phyloP scores from a whole-genome alignment of 768 basidiomycete species.

The Agrocybe pediades region DNA sequence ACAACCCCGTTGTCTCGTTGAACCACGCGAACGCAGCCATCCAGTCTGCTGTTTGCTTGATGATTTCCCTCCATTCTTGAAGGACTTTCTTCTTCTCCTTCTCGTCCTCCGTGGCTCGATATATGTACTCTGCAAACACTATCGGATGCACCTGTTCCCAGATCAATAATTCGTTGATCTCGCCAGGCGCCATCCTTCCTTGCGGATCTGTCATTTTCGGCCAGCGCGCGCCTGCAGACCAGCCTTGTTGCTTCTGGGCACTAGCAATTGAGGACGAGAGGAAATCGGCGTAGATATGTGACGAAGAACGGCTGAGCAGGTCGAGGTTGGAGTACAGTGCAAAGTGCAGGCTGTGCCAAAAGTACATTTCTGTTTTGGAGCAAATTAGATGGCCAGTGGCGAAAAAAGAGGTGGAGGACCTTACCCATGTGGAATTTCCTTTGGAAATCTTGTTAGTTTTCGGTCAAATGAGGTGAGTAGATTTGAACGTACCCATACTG shows the following conservation, averaged over 20 bases:
- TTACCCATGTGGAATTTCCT: slow-evolving; percentile 19
- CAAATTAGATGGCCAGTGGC: not conserved
- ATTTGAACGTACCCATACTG: slow-evolving; percentile 12
- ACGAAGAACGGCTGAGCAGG: slow-evolving; percentile 47
- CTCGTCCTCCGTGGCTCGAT: slow-evolving; percentile 41
- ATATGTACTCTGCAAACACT: slow-evolving; percentile 59
- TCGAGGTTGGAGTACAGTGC: slow-evolving; percentile 64
- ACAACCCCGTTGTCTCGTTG: slow-evolving; percentile 46
- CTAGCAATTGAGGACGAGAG: slow-evolving; percentile 45
- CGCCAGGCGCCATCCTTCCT: slow-evolving; percentile 57
- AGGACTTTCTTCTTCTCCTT: slow-evolving; percentile 16
- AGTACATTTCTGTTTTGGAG: slow-evolving; percentile 43
- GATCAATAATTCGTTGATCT: slow-evolving; percentile 64
- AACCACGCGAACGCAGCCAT: slow-evolving; percentile 59
- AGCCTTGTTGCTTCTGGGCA: slow-evolving; percentile 51
- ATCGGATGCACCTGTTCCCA: slow-evolving; percentile 67
- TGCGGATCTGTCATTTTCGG: slow-evolving; percentile 66
- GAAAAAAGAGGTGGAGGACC: not conserved
- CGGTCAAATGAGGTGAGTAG: too few species aligned
- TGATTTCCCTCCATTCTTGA: slow-evolving; percentile 52
- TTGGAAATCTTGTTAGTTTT: too few species aligned
- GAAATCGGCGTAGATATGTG: slow-evolving; percentile 47
- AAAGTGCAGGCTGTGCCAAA: slow-evolving; percentile 63
- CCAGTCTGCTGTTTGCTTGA: slow-evolving; percentile 57
- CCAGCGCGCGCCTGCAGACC: slow-evolving; percentile 56